Conservation (phyloP, 2,329 filamentous ascomycete species). For the Sporothrix humicola region DNA sequence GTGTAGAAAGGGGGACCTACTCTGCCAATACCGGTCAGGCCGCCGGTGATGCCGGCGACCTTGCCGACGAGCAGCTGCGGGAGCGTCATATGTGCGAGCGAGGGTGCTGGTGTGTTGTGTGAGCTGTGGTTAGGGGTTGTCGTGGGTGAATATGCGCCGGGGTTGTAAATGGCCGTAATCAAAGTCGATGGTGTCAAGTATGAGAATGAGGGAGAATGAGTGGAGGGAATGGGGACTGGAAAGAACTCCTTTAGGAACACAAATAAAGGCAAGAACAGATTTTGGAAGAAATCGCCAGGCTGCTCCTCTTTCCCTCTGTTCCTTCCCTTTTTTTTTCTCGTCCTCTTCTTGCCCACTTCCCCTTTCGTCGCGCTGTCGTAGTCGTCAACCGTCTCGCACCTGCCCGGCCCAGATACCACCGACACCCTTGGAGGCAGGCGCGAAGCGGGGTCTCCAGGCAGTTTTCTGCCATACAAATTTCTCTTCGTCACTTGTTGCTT, state of each 20-base stretch:
- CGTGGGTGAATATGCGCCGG: neutral
- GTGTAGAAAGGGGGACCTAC: conserved; percentile 3
- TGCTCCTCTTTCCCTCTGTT: no score
- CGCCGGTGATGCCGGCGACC: conserved; percentile 36
- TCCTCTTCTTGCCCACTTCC: neutral
- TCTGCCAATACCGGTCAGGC: conserved; percentile 36
- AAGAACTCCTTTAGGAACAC: neutral
- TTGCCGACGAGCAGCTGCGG: conserved; percentile 37
- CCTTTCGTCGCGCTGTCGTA: neutral
- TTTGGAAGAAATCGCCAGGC: neutral
- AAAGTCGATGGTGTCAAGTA: neutral
- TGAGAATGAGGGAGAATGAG: neutral
- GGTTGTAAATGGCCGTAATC: no score
- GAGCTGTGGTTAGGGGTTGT: neutral
- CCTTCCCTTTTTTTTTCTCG: no score
- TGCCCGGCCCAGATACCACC: conserved; percentile 11
- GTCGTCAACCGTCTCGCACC: neutral
- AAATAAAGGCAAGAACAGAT: neutral
- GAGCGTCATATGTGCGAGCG: conserved; percentile 24
- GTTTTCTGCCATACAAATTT: neutral
- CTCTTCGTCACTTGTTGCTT: neutral
- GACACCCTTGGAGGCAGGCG: neutral
- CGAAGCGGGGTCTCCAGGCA: conserved; percentile 13
- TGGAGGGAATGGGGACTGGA: neutral
- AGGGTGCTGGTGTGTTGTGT: neutral